A percentile compares a stretch with the other conserved stretches of the same genome.
Conservation (phyloP, 805 yeast species). For the Candida loeiensis region DNA sequence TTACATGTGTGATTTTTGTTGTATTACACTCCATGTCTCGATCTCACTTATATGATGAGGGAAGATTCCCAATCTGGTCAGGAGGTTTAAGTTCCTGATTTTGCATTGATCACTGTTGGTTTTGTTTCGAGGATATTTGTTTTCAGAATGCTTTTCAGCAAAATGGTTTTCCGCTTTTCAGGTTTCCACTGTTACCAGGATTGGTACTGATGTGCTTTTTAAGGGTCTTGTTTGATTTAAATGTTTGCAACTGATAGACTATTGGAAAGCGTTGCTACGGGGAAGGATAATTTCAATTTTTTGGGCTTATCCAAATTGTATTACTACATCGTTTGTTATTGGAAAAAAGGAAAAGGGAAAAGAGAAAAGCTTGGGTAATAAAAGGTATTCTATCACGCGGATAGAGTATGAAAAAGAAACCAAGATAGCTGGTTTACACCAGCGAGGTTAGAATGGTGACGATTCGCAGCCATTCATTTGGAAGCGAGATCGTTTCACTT, state of each 20-base stretch:
- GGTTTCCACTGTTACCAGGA: constrained; percentile 8
- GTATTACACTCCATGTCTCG: constrained; percentile 24
- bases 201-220: constrained; percentile 8
- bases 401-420: constrained; percentile 6
- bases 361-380: constrained; percentile 7
- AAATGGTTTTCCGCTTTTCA: constrained; percentile 6
- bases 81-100: constrained; percentile 19
- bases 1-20: constrained; percentile 3
- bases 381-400: not conserved
- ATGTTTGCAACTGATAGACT: constrained; percentile 10
- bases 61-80: constrained; percentile 11
- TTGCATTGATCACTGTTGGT: constrained; percentile 24
- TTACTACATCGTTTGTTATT: constrained; percentile 13
- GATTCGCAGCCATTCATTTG: constrained; percentile 11
- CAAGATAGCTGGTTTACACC: constrained; percentile 2
- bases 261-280: constrained; percentile 10
- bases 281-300: constrained; percentile 14
- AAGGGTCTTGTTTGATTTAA: constrained; percentile 7
- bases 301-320: constrained; percentile 15
- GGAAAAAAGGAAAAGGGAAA: constrained; percentile 7
- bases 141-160: constrained; percentile 8
- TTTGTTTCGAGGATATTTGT: constrained; percentile 15
- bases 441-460: constrained; percentile 20
- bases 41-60: constrained; percentile 13
- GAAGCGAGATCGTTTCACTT: not conserved